A percentile compares a stretch with the other conserved stretches of the same genome.
Conservation (phyloP, 768 basidiomycete genomes). For the Austroboletus festivus region DNA sequence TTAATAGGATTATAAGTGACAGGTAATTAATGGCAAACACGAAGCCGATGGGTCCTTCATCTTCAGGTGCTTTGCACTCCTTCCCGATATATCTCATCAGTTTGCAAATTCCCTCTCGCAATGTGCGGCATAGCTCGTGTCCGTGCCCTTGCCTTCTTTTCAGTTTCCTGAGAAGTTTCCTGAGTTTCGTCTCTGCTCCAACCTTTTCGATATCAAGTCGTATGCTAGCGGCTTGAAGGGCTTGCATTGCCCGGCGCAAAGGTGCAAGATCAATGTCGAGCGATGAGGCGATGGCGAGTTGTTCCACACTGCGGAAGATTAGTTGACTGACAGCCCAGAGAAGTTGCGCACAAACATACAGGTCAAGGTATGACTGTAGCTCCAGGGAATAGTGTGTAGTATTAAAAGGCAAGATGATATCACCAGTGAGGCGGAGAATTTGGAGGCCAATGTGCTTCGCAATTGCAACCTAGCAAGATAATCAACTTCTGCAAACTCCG, state of each 20-base stretch:
- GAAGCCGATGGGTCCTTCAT: constrained; percentile 1
- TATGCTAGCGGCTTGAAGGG: constrained; percentile 49
- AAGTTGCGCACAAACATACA: constrained; percentile 37
- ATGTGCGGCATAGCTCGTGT: constrained; percentile 19
- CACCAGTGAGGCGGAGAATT: constrained; percentile 59
- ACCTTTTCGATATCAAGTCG: constrained; percentile 58
- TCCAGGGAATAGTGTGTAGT: constrained; percentile 74
- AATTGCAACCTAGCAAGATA: constrained; percentile 49
- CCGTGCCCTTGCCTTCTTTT: constrained; percentile 24
- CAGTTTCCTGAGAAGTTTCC: constrained; percentile 40
- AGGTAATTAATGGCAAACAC: constrained; percentile 11
- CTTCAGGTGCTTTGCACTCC: constrained; percentile 12
- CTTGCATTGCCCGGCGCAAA: constrained; percentile 45
- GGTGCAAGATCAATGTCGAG: constrained; percentile 50
- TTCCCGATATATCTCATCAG: constrained; percentile 35
- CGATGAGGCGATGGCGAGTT: constrained; percentile 18
- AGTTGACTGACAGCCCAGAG: constrained; percentile 23
- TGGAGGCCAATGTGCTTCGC: constrained; percentile 66
- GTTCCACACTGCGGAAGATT: constrained; percentile 28
- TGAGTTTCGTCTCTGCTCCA: constrained; percentile 50
- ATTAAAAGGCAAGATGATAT: constrained; percentile 67
- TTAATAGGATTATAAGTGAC: background rate
- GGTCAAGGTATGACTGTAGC: constrained; percentile 57
- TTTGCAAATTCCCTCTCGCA: constrained; percentile 29
- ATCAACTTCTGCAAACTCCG: constrained; percentile 2